A percentile compares a stretch with the other conserved stretches of the same genome.
Evolutionary conservation across 306 rosid genomes (phyloP).

Genomic region (Albizia julibrissin): DNA sequence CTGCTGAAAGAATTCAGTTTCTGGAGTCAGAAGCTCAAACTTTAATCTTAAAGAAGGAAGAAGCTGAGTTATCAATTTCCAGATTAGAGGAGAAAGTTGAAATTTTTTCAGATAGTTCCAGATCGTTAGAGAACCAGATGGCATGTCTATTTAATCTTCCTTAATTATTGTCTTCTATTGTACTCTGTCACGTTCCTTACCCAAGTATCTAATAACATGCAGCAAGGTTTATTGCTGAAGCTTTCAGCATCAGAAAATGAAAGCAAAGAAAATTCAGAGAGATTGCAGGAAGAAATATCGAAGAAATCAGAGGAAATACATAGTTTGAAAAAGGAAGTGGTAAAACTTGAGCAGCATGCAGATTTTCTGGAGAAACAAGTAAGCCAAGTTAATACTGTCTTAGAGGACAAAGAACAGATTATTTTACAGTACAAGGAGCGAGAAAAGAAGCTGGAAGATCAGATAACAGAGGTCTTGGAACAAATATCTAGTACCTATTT

Average conservation of each 20-base stretch:
- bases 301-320: conserved; percentile 66
- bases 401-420: conserved; percentile 71
- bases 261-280: conserved; percentile 57
- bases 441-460: conserved; percentile 76
- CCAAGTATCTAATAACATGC: conserved; percentile 40
- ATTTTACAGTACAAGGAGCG: conserved; percentile 57
- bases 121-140: conserved; percentile 69
- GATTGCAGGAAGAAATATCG: conserved; percentile 62
- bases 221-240: conserved; percentile 75
- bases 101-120: conserved; percentile 55
- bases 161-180: conserved; percentile 19
- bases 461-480: conserved; percentile 66
- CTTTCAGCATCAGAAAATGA: conserved; percentile 67
- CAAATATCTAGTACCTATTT: conserved; percentile 24
- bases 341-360: conserved; percentile 56
- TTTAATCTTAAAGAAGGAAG: conserved; percentile 63
- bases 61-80: conserved; percentile 62
- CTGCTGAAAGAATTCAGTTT: conserved; percentile 61
- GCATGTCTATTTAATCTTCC: conserved; percentile 46
- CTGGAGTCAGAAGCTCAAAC: conserved; percentile 73
- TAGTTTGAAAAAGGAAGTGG: conserved; percentile 52
- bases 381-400: conserved; percentile 42
- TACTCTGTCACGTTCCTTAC: conserved; percentile 33
- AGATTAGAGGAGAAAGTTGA: conserved; percentile 63
- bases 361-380: conserved; percentile 62